A percentile compares a stretch with the other conserved stretches of the same genome.
Evolutionary conservation across 768 basidiomycete species (phyloP).

Genomic region (Cystofilobasidium bisporidii): DNA sequence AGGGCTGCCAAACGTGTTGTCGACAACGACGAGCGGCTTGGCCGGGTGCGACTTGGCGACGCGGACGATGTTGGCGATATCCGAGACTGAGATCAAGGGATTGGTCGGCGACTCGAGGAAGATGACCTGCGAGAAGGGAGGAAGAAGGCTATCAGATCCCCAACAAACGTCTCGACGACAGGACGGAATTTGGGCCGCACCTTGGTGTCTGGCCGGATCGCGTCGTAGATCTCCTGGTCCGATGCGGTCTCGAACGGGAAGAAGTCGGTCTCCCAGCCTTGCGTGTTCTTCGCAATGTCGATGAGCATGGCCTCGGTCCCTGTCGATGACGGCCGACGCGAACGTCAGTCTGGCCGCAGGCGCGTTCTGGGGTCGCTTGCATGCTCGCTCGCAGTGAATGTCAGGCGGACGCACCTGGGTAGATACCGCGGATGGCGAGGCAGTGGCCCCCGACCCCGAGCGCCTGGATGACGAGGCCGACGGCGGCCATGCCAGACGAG

Average conservation of each 20-base stretch:
- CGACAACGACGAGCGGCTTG: conserved; percentile 70
- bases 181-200: conserved; percentile 38
- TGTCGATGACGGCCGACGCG: neutral
- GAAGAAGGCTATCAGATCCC: no score
- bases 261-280: conserved; percentile 64
- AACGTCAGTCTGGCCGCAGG: no score
- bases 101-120: conserved; percentile 97
- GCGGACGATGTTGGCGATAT: conserved; percentile 59
- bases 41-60: conserved; percentile 53
- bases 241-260: conserved; percentile 67
- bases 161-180: no score
- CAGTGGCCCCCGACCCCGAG: conserved; percentile 18
- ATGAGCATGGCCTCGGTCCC: conserved; percentile 41
- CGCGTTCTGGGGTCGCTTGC: no score
- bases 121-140: conserved; percentile 51
- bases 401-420: no score
- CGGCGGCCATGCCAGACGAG: conserved; percentile 68
- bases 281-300: conserved; percentile 54
- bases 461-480: conserved; percentile 6
- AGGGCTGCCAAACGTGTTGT: conserved; percentile 89
- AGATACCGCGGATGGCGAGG: conserved; percentile 6
- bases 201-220: conserved; percentile 71
- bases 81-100: conserved; percentile 78
- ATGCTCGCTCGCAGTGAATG: no score
- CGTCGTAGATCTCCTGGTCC: conserved; percentile 54